Evolutionary conservation across 116 monocot genomes (phyloP).

Genomic region (Phalaenopsis hybrid): DNA sequence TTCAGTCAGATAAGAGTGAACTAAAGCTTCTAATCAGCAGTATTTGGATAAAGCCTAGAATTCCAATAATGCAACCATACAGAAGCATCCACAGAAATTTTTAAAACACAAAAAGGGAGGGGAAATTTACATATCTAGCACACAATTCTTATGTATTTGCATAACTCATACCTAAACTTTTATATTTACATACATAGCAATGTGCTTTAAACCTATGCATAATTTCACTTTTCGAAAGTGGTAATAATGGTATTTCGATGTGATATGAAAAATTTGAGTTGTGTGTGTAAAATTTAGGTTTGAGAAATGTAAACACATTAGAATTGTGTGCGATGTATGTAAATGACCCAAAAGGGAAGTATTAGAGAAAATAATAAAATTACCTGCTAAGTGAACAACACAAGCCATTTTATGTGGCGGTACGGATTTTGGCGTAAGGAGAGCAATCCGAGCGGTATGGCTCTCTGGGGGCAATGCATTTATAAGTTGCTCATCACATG

Average conservation of each 20-base stretch:
- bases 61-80: neutral
- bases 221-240: too few species aligned
- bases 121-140: too few species aligned
- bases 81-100: neutral
- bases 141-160: too few species aligned
- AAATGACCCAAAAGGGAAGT: neutral
- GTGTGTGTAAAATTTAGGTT: too few species aligned
- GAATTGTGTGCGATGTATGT: too few species aligned
- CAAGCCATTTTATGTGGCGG: slow-evolving; percentile 84
- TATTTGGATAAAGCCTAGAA: neutral
- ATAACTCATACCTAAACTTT: too few species aligned
- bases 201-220: too few species aligned
- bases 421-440: slow-evolving; percentile 64
- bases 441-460: slow-evolving; percentile 72
- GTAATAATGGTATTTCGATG: too few species aligned
- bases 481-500: slow-evolving; percentile 64
- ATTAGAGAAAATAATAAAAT: slow-evolving; percentile 6
- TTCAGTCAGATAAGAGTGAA: too few species aligned
- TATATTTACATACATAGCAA: too few species aligned
- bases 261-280: too few species aligned
- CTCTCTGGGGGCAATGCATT: slow-evolving; percentile 80
- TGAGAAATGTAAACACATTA: too few species aligned
- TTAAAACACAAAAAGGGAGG: neutral
- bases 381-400: slow-evolving; percentile 97
- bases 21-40: neutral